Base-by-base conservation (phyloP, 1,284 basidiomycete genomes). In the Microbotryum silenes-acaulis region DNA sequence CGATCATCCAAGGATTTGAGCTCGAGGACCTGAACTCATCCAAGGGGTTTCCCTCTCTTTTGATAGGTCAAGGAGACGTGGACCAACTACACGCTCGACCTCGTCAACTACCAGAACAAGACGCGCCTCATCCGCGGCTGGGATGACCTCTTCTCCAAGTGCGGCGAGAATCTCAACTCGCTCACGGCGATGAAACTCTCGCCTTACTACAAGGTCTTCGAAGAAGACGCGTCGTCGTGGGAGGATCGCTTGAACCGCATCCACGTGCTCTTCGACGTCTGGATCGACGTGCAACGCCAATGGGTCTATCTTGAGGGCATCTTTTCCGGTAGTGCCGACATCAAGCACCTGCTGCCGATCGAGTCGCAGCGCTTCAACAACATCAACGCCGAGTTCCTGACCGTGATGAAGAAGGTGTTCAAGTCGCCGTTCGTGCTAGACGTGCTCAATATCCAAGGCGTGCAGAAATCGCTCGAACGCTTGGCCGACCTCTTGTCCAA, bases 291-390 rank as follows among this genome's bases (percentile, higher is more conserved):
- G 18, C 97, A 99, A 73, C 85, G 96, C 6, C 96, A 98, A 79
- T 99, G 96, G 96, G 96, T 99, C 1, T 99, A 99, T 74, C 81
- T 99, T 57, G 94, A 98, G 74, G 96, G 96, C 57, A 97, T 99
- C 73, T 99, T 99, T 78, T 91, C 91, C n/a, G 92, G 93, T 49
- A 97, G 91, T 71, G 92, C 91, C 27, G 93, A 97, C 74, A 97
- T 94, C 83, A 97, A 91, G 77, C 96, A 98, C 76, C 85, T 99
- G 21, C 84, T 99, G 8, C 97, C 97, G 0, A 89, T 97, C 63
- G 97, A 99, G 78, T 93, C 86, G 72, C 86, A 91, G 44, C 89
- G 96, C 44, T 99, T 99, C 80, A 88, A 91, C 75, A 97, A 93
- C 78, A 98, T 99, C 82, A 97, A 98, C 76, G 85, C 91, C 51